Percentiles rank a stretch among this genome's conserved stretches.
phyloP scores from a whole-genome alignment of 345 rosid genomes.

The Murraya koenigii region DNA sequence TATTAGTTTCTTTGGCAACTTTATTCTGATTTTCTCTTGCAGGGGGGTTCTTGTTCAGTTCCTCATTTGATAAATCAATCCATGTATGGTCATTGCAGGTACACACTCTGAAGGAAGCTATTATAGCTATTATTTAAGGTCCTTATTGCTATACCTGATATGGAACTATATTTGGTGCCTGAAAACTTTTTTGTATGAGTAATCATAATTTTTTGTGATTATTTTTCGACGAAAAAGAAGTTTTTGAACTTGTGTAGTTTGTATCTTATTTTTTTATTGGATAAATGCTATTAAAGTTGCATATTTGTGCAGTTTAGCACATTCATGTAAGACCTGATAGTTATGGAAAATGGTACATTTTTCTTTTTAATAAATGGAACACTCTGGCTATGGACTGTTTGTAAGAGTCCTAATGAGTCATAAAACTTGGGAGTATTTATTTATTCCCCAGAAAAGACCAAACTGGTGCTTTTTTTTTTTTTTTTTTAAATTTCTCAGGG shows the following conservation, averaged over 20 bases:
- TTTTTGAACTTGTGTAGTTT: background rate
- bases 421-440: background rate
- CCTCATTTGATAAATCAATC: constrained; percentile 76
- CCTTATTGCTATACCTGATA: background rate
- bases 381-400: background rate
- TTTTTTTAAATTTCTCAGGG: background rate
- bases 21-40: constrained; percentile 31
- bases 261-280: background rate
- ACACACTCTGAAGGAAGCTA: constrained; percentile 14
- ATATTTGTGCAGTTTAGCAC: background rate
- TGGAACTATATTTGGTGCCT: background rate
- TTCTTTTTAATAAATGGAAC: background rate
- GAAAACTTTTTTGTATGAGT: background rate
- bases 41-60: constrained; percentile 87
- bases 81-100: constrained; percentile 92
- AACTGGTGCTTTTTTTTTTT: background rate
- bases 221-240: background rate
- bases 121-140: constrained; percentile 1
- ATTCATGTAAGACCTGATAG: background rate
- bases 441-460: background rate
- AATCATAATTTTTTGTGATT: background rate
- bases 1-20: constrained; percentile 5
- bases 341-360: background rate
- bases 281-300: background rate
- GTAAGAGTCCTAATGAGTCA: background rate